Evolutionary conservation across 2,329 filamentous ascomycete genomes (phyloP).

Genomic region (Pestalotiopsis sp.): DNA sequence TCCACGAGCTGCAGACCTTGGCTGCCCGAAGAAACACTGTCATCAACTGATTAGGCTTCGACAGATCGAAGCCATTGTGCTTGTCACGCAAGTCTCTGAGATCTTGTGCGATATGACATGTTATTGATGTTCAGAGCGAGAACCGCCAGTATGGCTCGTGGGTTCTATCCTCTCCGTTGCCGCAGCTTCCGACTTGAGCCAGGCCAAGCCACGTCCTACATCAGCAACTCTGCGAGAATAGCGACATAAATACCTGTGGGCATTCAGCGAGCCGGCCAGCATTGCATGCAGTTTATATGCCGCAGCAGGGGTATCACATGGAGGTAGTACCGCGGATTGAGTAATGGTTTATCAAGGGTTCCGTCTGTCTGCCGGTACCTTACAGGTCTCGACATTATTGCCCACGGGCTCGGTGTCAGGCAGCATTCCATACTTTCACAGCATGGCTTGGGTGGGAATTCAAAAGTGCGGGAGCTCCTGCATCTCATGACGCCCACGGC

Average conservation of each 20-base stretch:
- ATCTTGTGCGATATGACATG: slow-evolving; percentile 55
- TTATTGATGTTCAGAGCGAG: slow-evolving; percentile 29
- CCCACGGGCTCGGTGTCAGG: neutral
- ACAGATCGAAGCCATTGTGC: slow-evolving; percentile 33
- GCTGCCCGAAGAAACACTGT: slow-evolving; percentile 21
- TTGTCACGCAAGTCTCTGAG: slow-evolving; percentile 37
- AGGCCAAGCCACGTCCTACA: neutral
- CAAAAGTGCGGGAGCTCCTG: neutral
- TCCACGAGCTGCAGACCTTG: slow-evolving; percentile 25
- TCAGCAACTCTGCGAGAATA: neutral
- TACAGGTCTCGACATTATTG: neutral
- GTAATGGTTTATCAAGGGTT: neutral
- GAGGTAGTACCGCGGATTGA: neutral
- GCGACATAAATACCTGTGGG: neutral
- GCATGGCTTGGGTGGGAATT: neutral
- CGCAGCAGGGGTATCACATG: slow-evolving; percentile 26
- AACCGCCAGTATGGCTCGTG: neutral
- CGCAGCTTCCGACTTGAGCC: neutral
- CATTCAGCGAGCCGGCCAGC: slow-evolving; percentile 1
- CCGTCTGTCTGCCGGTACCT: neutral
- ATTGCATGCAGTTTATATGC: slow-evolving; percentile 25
- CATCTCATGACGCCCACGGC: neutral
- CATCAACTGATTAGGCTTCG: slow-evolving; percentile 23
- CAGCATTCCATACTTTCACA: neutral
- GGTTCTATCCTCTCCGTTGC: neutral